Conservation (phyloP, 768 basidiomycete genomes). For the Boletus tomentosulus region DNA sequence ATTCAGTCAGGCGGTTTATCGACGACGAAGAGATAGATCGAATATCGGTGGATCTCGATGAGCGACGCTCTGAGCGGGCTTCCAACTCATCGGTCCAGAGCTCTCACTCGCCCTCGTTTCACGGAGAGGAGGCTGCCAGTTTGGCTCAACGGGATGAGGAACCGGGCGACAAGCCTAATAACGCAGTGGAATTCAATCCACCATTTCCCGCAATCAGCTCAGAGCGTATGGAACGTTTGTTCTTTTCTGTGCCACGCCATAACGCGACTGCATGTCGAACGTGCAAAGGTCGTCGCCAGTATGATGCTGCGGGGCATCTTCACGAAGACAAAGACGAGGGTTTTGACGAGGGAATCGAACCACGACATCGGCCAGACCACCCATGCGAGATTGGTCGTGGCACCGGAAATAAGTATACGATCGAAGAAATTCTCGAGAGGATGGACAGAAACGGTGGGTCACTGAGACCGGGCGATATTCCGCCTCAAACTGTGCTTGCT, state of each 20-base stretch:
- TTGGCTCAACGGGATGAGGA: conserved; percentile 3
- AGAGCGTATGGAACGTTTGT: conserved; percentile 69
- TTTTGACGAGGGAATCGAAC: conserved; percentile 11
- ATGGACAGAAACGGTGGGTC: conserved; percentile 24
- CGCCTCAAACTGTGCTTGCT: conserved; percentile 84
- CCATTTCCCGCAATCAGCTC: conserved; percentile 86
- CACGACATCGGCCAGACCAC: neutral
- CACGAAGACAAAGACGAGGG: conserved; percentile 14
- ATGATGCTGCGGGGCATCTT: neutral
- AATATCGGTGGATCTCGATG: conserved; percentile 64
- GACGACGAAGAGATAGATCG: conserved; percentile 56
- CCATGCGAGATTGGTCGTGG: conserved; percentile 2
- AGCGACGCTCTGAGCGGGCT: conserved; percentile 53
- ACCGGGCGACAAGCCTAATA: conserved; percentile 9
- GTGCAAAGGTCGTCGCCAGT: conserved; percentile 48
- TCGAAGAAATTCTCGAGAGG: conserved; percentile 26
- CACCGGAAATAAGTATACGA: conserved; percentile 5
- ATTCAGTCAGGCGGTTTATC: conserved; percentile 43
- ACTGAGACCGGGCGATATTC: conserved; percentile 39
- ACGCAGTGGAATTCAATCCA: conserved; percentile 30
- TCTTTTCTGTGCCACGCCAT: conserved; percentile 78
- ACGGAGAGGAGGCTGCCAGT: neutral
- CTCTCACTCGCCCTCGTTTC: conserved; percentile 6
- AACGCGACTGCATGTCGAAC: conserved; percentile 60
- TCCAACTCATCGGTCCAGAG: conserved; percentile 26